Base-by-base conservation (phyloP, 441 rosid species). In the Populus hybrid region DNA sequence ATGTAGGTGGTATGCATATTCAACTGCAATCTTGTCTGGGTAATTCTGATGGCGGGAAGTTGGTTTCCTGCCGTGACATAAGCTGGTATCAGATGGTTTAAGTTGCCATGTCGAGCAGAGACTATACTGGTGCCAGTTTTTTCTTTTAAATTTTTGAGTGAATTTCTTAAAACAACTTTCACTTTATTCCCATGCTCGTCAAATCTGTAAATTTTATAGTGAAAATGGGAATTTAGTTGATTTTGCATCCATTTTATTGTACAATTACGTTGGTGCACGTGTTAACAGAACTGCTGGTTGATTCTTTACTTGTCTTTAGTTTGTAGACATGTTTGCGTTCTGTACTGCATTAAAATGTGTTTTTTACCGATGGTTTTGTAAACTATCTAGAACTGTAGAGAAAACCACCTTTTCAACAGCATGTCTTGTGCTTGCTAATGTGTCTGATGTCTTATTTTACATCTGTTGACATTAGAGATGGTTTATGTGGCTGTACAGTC, bases 121-220 rank as follows among this genome's bases (percentile, higher is more conserved):
- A 38, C 68, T 68, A 81, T 75, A 46, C 72, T 11, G 50, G 67
- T 38, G 23, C 71, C 69, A 50, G 2, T 46, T 70, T 36, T 72
- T 65, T 68, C 10, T 19, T 50, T 35, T 10, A 10, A 67, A 53
- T 57, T 79, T 79, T 72, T 9, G 78, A 38, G 82, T 78, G 82
- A 18, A 6, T 67, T 79, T 65, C 23, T 72, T 70, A 35, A 21
- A n/a, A 3, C 35, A 6, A 32, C 38, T 23, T 3, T 70, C 65
- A 1, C 10, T 75, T 36, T 53, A 53, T 78, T 80, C 53, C 78
- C 73, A 70, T 68, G 71, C 82, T 53, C 66, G 73, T 78, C 69
- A 71, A 83, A 77, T 77, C 76, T 85, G 87, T 84, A 84, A 85
- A 84, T 85, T 26, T 71, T 75, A 76, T 75, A 75, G 77, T 79